These are phyloP conservation scores for Chenopodium suecicum DNA, from an alignment of 148 eudicot genomes.

Conservation along the genomic window DNA sequence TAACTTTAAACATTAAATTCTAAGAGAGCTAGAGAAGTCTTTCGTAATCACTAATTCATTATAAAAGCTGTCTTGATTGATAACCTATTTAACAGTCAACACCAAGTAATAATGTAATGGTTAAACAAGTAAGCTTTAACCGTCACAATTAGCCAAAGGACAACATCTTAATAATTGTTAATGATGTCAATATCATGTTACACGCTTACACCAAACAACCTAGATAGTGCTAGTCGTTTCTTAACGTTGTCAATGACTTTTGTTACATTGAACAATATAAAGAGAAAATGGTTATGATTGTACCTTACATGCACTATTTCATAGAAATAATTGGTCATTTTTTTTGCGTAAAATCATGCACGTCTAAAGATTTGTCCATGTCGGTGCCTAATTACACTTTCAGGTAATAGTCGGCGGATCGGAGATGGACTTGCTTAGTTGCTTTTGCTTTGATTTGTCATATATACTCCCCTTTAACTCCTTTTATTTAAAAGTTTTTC, in stretches of 20 bases:
- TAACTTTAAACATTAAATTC: too few species aligned
- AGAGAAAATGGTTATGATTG: not conserved
- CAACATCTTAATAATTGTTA: too few species aligned
- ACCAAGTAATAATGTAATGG: not conserved
- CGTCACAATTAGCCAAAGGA: too few species aligned
- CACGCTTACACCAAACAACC: not conserved
- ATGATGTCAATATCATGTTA: not conserved
- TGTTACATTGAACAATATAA: too few species aligned
- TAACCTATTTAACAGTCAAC: not conserved
- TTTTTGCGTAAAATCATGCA: not conserved
- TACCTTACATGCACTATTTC: not conserved
- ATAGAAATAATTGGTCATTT: too few species aligned
- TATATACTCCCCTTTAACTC: too few species aligned
- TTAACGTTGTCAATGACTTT: not conserved
- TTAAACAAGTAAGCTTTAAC: not conserved
- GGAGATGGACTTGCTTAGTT: not conserved
- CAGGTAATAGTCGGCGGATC: not conserved
- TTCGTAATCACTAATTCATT: too few species aligned
- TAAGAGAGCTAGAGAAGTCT: too few species aligned
- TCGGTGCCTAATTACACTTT: not conserved
- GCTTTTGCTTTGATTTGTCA: too few species aligned
- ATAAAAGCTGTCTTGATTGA: too few species aligned
- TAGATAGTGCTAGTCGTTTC: not conserved
- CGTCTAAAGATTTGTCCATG: not conserved
- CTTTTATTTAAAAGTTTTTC: too few species aligned